A percentile compares a stretch with the other conserved stretches of the same genome.
These are phyloP conservation scores for Tolypocladium inflatum DNA, from an alignment of 2,329 filamentous ascomycete genomes.

Conservation along the genomic window DNA sequence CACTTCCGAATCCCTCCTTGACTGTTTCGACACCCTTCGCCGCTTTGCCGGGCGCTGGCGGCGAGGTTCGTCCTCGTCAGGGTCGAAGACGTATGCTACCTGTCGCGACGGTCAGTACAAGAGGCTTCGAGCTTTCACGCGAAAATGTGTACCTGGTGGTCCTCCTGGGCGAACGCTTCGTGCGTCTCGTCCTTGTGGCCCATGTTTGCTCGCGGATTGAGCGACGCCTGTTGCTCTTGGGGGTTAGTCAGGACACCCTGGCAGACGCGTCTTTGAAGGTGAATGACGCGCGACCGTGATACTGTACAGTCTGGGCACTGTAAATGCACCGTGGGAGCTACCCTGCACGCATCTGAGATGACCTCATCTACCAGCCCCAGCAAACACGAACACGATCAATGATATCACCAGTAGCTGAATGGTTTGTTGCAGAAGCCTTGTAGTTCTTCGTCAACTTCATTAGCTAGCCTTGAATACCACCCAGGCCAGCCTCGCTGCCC, in stretches of 20 bases:
- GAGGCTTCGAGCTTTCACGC: neutral
- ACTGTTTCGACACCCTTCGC: slow-evolving; percentile 40
- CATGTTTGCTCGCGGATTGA: slow-evolving; percentile 8
- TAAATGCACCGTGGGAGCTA: neutral
- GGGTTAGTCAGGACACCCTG: neutral
- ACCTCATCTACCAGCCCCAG: neutral
- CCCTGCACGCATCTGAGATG: neutral
- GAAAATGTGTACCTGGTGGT: slow-evolving; percentile 29
- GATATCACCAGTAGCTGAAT: too few species aligned
- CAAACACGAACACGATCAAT: neutral
- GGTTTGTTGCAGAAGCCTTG: neutral
- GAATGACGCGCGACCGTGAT: neutral
- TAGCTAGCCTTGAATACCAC: neutral
- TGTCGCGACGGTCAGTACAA: neutral
- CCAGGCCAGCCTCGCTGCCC: neutral
- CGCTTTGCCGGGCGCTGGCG: slow-evolving; percentile 42
- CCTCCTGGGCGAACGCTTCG: slow-evolving; percentile 26
- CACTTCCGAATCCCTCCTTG: slow-evolving; percentile 4
- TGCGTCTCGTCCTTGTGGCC: slow-evolving; percentile 8
- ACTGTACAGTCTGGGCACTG: neutral
- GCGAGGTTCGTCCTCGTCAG: slow-evolving; percentile 28
- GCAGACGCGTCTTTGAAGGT: neutral
- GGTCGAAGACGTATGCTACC: slow-evolving; percentile 21
- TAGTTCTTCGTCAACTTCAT: slow-evolving; percentile 6
- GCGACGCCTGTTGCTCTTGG: neutral